Evolutionary conservation across 78 protist genomes (phyloP).

Genomic region (Polysphondylium violaceum): DNA sequence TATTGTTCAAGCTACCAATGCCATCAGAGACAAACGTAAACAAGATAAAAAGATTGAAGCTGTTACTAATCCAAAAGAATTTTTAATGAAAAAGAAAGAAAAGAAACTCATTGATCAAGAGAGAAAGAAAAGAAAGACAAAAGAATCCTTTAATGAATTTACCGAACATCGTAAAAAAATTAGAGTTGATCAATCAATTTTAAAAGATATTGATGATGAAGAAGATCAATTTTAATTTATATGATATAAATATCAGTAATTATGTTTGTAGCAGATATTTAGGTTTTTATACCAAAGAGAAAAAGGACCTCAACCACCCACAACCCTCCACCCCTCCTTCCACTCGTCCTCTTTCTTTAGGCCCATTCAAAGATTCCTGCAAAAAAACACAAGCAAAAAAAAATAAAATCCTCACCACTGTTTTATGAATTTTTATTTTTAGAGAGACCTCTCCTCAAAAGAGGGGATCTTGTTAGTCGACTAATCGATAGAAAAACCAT

Average conservation of each 20-base stretch:
- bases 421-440: no score
- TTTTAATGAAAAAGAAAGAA: constrained; percentile 31
- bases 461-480: no score
- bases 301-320: no score
- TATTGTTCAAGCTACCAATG: not conserved
- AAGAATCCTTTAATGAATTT: constrained; percentile 12
- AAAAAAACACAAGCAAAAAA: no score
- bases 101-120: constrained; percentile 17
- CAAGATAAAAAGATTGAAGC: constrained; percentile 20
- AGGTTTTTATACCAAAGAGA: no score
- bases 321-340: no score
- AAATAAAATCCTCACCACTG: not conserved
- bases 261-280: no score
- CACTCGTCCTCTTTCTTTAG: no score
- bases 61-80: constrained; percentile 41
- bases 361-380: no score
- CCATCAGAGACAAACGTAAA: constrained; percentile 12
- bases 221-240: not conserved
- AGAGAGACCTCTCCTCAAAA: no score
- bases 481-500: no score
- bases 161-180: constrained; percentile 32
- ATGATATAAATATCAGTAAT: no score
- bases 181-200: not conserved
- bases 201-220: not conserved
- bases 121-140: constrained; percentile 26